phyloP scores from a whole-genome alignment of 2,329 filamentous ascomycete genomes.

The Scedosporium boydii region DNA sequence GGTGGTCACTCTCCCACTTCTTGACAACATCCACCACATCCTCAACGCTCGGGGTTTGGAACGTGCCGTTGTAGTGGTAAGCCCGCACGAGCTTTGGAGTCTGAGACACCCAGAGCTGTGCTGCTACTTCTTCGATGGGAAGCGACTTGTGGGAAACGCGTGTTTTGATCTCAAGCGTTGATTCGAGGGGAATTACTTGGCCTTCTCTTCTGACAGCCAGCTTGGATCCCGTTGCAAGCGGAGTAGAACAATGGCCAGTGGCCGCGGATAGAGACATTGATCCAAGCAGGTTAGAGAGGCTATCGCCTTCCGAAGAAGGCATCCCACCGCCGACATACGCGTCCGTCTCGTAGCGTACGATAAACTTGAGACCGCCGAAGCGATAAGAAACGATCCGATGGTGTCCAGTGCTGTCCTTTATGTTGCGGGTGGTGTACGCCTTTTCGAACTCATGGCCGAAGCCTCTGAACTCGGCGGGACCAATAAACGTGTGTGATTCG shows the following conservation, averaged over 20 bases:
- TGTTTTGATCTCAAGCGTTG: slow-evolving; percentile 36
- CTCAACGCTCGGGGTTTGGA: slow-evolving; percentile 23
- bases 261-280: slow-evolving; percentile 16
- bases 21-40: slow-evolving; percentile 21
- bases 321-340: slow-evolving; percentile 21
- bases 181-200: slow-evolving; percentile 19
- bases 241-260: not conserved
- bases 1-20: slow-evolving; percentile 25
- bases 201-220: slow-evolving; percentile 22
- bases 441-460: slow-evolving; percentile 37
- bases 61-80: slow-evolving; percentile 27
- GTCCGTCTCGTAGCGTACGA: slow-evolving; percentile 34
- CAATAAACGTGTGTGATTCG: slow-evolving; percentile 17
- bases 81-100: slow-evolving; percentile 36
- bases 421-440: slow-evolving; percentile 24
- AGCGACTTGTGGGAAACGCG: slow-evolving; percentile 22
- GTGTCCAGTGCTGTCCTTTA: slow-evolving; percentile 30
- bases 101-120: slow-evolving; percentile 36
- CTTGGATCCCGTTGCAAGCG: slow-evolving; percentile 13
- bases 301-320: slow-evolving; percentile 2
- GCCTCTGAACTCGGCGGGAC: slow-evolving; percentile 25
- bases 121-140: slow-evolving; percentile 21
- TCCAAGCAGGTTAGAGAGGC: slow-evolving; percentile 15
- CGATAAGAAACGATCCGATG: slow-evolving; percentile 34
- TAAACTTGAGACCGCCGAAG: slow-evolving; percentile 28